Evolutionary conservation across 2,329 filamentous ascomycete genomes (phyloP).

Genomic region (Xylaria sp.): DNA sequence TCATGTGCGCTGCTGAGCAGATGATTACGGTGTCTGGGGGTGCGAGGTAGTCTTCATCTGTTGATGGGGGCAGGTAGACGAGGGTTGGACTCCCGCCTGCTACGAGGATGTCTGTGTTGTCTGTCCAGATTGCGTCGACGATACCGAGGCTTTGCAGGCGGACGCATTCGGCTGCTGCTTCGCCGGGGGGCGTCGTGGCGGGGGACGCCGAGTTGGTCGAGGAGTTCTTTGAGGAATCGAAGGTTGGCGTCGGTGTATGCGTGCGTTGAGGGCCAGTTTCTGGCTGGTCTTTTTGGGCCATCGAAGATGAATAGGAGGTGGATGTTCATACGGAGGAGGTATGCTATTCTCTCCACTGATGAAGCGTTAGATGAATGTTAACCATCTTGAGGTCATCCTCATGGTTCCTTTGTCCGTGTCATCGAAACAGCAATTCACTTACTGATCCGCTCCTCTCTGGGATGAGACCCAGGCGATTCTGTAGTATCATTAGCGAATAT

Average conservation of each 20-base stretch:
- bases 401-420: too few relatives aligned
- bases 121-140: slow-evolving; percentile 45
- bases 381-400: too few relatives aligned
- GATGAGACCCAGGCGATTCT: slow-evolving; percentile 23
- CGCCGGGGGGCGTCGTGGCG: slow-evolving; percentile 41
- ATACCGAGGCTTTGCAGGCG: slow-evolving; percentile 38
- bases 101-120: slow-evolving; percentile 44
- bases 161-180: slow-evolving; percentile 45
- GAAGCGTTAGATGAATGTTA: background rate
- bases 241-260: slow-evolving; percentile 32
- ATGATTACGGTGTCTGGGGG: slow-evolving; percentile 16
- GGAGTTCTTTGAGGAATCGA: slow-evolving; percentile 34
- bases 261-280: slow-evolving; percentile 17
- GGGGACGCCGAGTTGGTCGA: slow-evolving; percentile 37
- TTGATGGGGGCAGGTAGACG: slow-evolving; percentile 27
- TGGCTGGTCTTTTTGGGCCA: slow-evolving; percentile 37
- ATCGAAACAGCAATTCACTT: background rate
- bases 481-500: slow-evolving; percentile 12
- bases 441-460: slow-evolving; percentile 22
- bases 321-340: slow-evolving; percentile 39
- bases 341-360: slow-evolving; percentile 36
- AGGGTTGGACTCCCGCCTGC: slow-evolving; percentile 39
- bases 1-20: slow-evolving; percentile 11
- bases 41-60: slow-evolving; percentile 19
- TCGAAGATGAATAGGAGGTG: slow-evolving; percentile 52